A percentile compares a stretch with the other conserved stretches of the same genome.
phyloP scores from a whole-genome alignment of 257 asterid genomes.

The Paraleonurus japonicus region DNA sequence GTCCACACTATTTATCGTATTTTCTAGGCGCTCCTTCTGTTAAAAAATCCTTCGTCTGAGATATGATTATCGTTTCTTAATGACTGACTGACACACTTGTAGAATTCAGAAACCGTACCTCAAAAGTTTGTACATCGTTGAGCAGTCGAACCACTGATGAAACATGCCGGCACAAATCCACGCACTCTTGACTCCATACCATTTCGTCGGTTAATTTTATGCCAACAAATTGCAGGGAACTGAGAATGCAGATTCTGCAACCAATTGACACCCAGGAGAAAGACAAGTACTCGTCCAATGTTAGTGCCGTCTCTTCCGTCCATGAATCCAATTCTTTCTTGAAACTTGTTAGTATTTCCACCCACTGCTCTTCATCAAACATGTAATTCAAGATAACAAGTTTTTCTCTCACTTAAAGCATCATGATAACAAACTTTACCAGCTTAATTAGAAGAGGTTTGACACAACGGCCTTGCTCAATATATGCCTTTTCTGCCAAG shows the following conservation, averaged over 20 bases:
- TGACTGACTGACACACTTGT: too few relatives aligned
- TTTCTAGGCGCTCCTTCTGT: constrained; percentile 33
- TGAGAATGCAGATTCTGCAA: constrained; percentile 23
- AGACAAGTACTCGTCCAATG: constrained; percentile 35
- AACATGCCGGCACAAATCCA: constrained; percentile 22
- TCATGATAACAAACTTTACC: constrained; percentile 24
- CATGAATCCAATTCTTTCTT: constrained; percentile 29
- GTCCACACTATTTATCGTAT: constrained; percentile 23
- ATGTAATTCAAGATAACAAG: not conserved
- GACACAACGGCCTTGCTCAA: constrained; percentile 37
- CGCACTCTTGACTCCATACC: constrained; percentile 26
- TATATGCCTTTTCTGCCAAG: constrained; percentile 33
- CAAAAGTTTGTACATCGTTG: constrained; percentile 33
- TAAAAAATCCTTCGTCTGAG: not conserved
- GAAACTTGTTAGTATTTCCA: constrained; percentile 19
- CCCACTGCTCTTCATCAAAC: constrained; percentile 30
- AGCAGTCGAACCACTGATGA: constrained; percentile 27
- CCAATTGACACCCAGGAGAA: constrained; percentile 20
- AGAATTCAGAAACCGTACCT: constrained; percentile 25
- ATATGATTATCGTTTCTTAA: not conserved
- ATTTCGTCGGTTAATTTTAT: constrained; percentile 25
- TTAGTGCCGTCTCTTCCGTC: constrained; percentile 17
- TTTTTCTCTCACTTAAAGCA: not conserved
- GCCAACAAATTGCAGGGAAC: constrained; percentile 27
- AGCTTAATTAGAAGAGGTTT: constrained; percentile 22